Base-by-base conservation (phyloP, 2,329 filamentous ascomycete genomes). In the Myriosclerotinia scirpicola region DNA sequence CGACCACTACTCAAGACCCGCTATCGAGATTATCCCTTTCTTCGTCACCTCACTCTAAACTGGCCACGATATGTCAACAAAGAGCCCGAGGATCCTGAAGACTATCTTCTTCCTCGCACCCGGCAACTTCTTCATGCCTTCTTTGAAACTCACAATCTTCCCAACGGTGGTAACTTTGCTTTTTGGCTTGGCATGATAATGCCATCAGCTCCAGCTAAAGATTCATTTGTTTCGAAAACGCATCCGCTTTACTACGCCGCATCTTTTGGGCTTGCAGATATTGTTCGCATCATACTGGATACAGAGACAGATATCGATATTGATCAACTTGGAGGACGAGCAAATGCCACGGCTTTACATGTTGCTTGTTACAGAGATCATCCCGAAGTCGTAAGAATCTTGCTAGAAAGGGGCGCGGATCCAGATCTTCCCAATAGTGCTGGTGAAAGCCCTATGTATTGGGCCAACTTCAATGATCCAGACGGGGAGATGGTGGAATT, bases 201-300 rank as follows among this genome's bases (percentile, higher is more conserved):
- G 15, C 70, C 69, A 8, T 52, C 55, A 20, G 50, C 67, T 17
- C 54, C 56, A 40, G 34, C 53, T 22, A 48, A 68, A 6, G 48
- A 54, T 38, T 44, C 54, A 20, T 65, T 20, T 26, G 58, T 69
- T 5, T 11, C 46, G 34, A 65, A 56, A 20, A 72, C 70, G 17
- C 68, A 68, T 8, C 72, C 72, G 5, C 64, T 73, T 2, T 72
- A 73, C 30, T 72, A 71, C 55, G 70, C 71, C 4, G 67, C 72
- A 8, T 72, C 72, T 1, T 73, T 68, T 44, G 72, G 72, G 2
- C 67, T 73, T 22, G 50, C 63, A 11, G 66, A 69, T 14, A 64
- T 72, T 6, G 69, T 72, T 0, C 66, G 54, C 14, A 55, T 72
- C 1, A 65, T 73, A 7, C 60, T 73, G 14, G 65, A 71, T 5